A percentile compares a stretch with the other conserved stretches of the same genome.
phyloP scores from a whole-genome alignment of 352 stramenopile genomes.

The Globisporangium rhizosaccharum region DNA sequence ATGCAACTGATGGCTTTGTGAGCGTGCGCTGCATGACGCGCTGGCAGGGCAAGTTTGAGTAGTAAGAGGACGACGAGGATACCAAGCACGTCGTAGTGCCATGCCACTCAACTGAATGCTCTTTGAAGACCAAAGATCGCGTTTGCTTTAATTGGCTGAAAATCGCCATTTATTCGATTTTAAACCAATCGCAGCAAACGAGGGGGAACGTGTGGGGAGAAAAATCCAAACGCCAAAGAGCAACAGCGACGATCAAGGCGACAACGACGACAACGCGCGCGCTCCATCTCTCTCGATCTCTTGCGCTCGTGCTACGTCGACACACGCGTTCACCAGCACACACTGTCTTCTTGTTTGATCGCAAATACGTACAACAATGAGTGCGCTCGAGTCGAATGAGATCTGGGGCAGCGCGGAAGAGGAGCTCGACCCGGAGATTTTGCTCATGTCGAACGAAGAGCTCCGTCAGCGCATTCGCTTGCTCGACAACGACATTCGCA shows the following conservation, averaged over 20 bases:
- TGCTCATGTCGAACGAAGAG: constrained; percentile 94
- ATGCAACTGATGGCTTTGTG: constrained; percentile 23
- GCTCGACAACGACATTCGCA: constrained; percentile 96
- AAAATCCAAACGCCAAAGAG: too few relatives aligned
- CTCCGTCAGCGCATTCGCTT: constrained; percentile 94
- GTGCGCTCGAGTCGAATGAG: constrained; percentile 51
- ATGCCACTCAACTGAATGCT: too few relatives aligned
- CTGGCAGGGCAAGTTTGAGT: constrained; percentile 69
- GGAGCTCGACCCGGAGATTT: constrained; percentile 84
- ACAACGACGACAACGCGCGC: too few relatives aligned
- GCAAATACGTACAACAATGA: constrained; percentile 28
- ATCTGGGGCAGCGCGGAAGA: constrained; percentile 55
- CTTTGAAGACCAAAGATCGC: too few relatives aligned
- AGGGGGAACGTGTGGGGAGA: too few relatives aligned
- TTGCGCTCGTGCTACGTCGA: too few relatives aligned
- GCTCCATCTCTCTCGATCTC: too few relatives aligned
- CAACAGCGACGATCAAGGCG: too few relatives aligned
- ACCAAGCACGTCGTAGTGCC: not conserved
- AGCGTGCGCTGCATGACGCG: constrained; percentile 48
- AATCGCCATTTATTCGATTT: too few relatives aligned
- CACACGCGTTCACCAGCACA: not conserved
- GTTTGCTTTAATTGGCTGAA: too few relatives aligned
- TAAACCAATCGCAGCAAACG: too few relatives aligned
- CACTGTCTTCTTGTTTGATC: not conserved
- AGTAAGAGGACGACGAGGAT: constrained; percentile 1